Percentiles rank a stretch among this genome's conserved stretches.
These are phyloP conservation scores for Elsinoe perseae DNA, from an alignment of 2,329 filamentous ascomycete species.

Conservation along the genomic window DNA sequence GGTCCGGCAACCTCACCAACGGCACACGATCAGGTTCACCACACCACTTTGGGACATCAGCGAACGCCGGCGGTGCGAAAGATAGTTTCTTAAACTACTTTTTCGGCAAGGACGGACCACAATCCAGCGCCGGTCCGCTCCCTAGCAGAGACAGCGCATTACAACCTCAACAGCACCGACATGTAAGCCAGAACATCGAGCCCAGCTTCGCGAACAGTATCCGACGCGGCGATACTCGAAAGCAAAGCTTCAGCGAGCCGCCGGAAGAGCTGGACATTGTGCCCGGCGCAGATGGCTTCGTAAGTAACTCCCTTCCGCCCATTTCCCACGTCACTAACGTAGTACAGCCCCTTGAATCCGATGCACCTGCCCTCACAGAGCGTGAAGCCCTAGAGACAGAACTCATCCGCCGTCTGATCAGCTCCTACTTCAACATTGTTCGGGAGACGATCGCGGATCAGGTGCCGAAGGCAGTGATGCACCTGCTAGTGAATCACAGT, in stretches of 20 bases:
- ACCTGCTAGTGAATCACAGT: slow-evolving; percentile 94
- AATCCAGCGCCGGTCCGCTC: slow-evolving; percentile 25
- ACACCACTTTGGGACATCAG: slow-evolving; percentile 50
- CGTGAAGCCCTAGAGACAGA: slow-evolving; percentile 96
- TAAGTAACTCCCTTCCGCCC: slow-evolving; percentile 39
- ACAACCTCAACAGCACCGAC: slow-evolving; percentile 45
- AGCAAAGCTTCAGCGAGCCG: slow-evolving; percentile 26
- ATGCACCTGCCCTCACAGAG: slow-evolving; percentile 84
- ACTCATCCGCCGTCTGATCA: slow-evolving; percentile 90
- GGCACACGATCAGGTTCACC: slow-evolving; percentile 56
- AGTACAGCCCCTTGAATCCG: slow-evolving; percentile 34
- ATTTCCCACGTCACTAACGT: slow-evolving; percentile 22
- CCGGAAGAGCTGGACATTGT: slow-evolving; percentile 33
- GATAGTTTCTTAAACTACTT: slow-evolving; percentile 98
- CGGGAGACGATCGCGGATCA: slow-evolving; percentile 98
- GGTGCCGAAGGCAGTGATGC: slow-evolving; percentile 98
- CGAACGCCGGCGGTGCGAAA: slow-evolving; percentile 56
- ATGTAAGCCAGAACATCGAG: slow-evolving; percentile 71
- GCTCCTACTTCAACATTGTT: slow-evolving; percentile 98
- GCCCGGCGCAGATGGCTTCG: slow-evolving; percentile 44
- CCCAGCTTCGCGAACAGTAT: slow-evolving; percentile 78
- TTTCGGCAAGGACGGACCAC: slow-evolving; percentile 79
- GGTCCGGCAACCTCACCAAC: slow-evolving; percentile 48
- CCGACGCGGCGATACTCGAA: slow-evolving; percentile 58
- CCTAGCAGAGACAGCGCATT: slow-evolving; percentile 33